These are phyloP conservation scores for Globisporangium recalcitrans DNA, from an alignment of 352 stramenopile species.

Conservation along the genomic window DNA sequence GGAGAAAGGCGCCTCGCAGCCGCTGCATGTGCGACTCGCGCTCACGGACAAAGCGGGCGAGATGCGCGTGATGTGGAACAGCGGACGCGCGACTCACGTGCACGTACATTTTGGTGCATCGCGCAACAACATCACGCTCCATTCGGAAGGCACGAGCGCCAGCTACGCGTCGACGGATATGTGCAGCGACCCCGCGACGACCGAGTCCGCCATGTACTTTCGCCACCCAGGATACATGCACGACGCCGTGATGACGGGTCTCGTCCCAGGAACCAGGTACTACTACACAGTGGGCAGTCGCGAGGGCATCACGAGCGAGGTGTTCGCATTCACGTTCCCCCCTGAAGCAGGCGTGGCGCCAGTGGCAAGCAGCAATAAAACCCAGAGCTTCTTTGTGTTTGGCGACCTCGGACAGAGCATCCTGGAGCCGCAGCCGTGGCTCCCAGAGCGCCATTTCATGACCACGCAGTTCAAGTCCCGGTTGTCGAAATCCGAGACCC, in stretches of 20 bases:
- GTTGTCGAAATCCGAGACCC: slow-evolving; percentile 7
- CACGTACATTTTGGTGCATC: slow-evolving; percentile 32
- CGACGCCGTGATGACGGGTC: slow-evolving; percentile 23
- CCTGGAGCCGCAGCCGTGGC: slow-evolving; percentile 5
- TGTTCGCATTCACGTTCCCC: slow-evolving; percentile 26
- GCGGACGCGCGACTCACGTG: slow-evolving; percentile 26
- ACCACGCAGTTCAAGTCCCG: slow-evolving; percentile 9
- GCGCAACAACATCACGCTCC: slow-evolving; percentile 15
- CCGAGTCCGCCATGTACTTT: slow-evolving; percentile 18
- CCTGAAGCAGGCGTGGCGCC: slow-evolving; percentile 7
- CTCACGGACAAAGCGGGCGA: slow-evolving; percentile 18
- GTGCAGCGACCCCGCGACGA: slow-evolving; percentile 22
- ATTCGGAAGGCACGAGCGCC: slow-evolving; percentile 7
- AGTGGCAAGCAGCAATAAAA: not conserved
- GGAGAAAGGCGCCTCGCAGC: slow-evolving; percentile 34
- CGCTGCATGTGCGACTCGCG: slow-evolving; percentile 18
- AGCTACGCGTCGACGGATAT: slow-evolving; percentile 27
- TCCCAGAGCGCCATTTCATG: not conserved
- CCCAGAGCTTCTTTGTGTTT: slow-evolving; percentile 28
- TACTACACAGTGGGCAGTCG: slow-evolving; percentile 35
- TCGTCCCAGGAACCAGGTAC: slow-evolving; percentile 22
- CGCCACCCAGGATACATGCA: slow-evolving; percentile 33
- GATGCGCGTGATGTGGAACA: slow-evolving; percentile 59
- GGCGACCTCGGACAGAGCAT: slow-evolving; percentile 26
- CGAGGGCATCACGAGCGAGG: slow-evolving; percentile 23